Evolutionary conservation across 371 early-diverging fungal genomes (phyloP), one percentile per base, ranked within the genome.

Genomic region (Mortierella sp.): DNA sequence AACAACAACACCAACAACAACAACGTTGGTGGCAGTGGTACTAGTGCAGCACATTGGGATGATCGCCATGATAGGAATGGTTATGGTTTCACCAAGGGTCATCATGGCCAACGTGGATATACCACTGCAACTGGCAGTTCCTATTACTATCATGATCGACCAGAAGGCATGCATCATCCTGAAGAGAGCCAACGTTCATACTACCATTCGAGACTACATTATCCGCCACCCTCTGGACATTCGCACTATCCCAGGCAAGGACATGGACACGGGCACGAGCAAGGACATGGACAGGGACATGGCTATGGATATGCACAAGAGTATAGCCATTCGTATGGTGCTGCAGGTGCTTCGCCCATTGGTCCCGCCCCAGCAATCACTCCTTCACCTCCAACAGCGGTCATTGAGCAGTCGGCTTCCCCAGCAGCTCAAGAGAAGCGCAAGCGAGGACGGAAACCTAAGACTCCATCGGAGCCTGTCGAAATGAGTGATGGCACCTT

Each of bases 361-460:
- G 44, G 19, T 40, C 49, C 48, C 49, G 24, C 28, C 49, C 37
- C 37, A 9, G 13, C 22, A 43, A 29, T 19, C 19, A 7, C 56
- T 8, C 45, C 45, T 4, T 19, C 56, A 19, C 37, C 16, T 0
- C 54, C 34, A 34, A 34, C 22, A 19, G 19, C 41, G 28, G 17
- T 12, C 22, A 22, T 46, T 7, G 50, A 49, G 16, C 28, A 14
- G 50, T 27, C 25, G 16, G 28, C 13, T 48, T 40, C 37, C 25
- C 37, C 55, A 29, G 31, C 28, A 7, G n/a, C 46, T 5, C 41
- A 57, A 17, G 59, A 52, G n/a, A 65, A 61, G 37, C 31, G 47
- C 8, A 67, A 73, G 52, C 24, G 48, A 28, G 73, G 63, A 14
- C 45, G 73, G 39, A 73, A 73, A 37, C 57, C 73, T 14, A 73